A percentile compares a stretch with the other conserved stretches of the same genome.
Evolutionary conservation across 768 basidiomycete genomes (phyloP).

Genomic region (Lentinula raphanica): DNA sequence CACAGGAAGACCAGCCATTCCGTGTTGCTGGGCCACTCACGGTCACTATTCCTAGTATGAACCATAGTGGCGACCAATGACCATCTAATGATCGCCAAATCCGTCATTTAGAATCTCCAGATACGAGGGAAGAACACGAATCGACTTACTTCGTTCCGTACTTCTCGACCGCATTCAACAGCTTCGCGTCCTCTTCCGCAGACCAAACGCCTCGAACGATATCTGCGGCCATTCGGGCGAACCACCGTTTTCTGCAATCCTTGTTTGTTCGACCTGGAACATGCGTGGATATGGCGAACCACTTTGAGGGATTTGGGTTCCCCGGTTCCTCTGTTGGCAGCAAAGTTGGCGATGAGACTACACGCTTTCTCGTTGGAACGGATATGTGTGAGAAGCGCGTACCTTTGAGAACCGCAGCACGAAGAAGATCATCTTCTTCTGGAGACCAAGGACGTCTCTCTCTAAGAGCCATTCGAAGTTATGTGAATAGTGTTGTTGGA

Average conservation of each 20-base stretch:
- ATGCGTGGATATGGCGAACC: constrained; percentile 59
- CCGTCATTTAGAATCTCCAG: background rate
- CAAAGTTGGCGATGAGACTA: constrained; percentile 10
- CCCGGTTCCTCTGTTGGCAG: constrained; percentile 47
- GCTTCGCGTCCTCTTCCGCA: constrained; percentile 52
- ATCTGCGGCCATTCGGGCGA: constrained; percentile 57
- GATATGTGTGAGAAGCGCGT: background rate
- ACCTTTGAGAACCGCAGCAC: constrained; percentile 47
- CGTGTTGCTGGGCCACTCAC: constrained; percentile 29
- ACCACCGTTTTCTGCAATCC: constrained; percentile 61
- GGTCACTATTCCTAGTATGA: constrained; percentile 52
- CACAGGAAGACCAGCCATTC: constrained; percentile 5
- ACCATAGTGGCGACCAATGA: constrained; percentile 54
- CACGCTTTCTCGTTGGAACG: constrained; percentile 3
- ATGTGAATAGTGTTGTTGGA: background rate
- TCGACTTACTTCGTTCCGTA: constrained; percentile 46
- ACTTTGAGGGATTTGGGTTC: constrained; percentile 55
- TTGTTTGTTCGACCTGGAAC: constrained; percentile 60
- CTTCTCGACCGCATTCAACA: constrained; percentile 49
- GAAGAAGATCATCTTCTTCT: constrained; percentile 48
- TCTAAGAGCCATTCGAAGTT: constrained; percentile 14
- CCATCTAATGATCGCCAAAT: constrained; percentile 32
- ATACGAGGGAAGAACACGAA: too few relatives aligned
- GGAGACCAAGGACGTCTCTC: constrained; percentile 49
- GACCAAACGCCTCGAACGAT: constrained; percentile 60